phyloP scores from a whole-genome alignment of 371 early-diverging fungal species.

The Lichtheimia corymbifera region DNA sequence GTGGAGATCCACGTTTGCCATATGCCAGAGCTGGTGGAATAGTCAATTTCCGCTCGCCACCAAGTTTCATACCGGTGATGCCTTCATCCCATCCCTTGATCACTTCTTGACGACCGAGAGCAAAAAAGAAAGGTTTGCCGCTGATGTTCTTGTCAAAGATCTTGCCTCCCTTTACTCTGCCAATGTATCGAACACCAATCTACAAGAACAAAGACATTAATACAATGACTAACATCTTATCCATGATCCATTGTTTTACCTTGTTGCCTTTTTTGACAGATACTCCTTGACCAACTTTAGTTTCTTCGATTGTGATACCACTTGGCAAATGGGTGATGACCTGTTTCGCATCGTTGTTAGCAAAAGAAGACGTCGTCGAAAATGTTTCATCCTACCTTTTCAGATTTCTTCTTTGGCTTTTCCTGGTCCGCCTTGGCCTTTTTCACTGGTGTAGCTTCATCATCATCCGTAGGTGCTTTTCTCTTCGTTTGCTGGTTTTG shows the following conservation, averaged over 20 bases:
- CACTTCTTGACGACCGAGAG: slow-evolving; percentile 90
- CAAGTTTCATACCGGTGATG: slow-evolving; percentile 87
- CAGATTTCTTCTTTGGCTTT: not conserved
- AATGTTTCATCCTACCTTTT: no score
- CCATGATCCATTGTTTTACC: no score
- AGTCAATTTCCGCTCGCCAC: slow-evolving; percentile 87
- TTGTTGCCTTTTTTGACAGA: slow-evolving; percentile 76
- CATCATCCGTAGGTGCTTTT: slow-evolving; percentile 4
- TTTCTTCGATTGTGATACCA: slow-evolving; percentile 84
- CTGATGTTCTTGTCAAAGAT: slow-evolving; percentile 93
- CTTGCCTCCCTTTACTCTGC: slow-evolving; percentile 87
- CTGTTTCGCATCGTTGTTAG: not conserved
- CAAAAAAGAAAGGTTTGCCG: slow-evolving; percentile 90
- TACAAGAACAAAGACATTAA: slow-evolving; percentile 14
- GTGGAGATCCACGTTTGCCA: slow-evolving; percentile 84
- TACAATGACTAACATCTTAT: no score
- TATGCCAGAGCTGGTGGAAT: slow-evolving; percentile 89
- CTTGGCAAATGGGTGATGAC: slow-evolving; percentile 14
- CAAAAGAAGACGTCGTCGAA: not conserved
- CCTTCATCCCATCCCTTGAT: slow-evolving; percentile 96
- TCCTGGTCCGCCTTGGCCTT: slow-evolving; percentile 7
- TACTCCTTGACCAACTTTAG: slow-evolving; percentile 72
- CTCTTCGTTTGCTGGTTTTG: not conserved
- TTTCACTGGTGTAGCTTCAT: slow-evolving; percentile 8
- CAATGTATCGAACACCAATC: slow-evolving; percentile 89